A percentile compares a stretch with the other conserved stretches of the same genome.
phyloP scores from a whole-genome alignment of 805 yeast species.

The Ogataea salicorniae region DNA sequence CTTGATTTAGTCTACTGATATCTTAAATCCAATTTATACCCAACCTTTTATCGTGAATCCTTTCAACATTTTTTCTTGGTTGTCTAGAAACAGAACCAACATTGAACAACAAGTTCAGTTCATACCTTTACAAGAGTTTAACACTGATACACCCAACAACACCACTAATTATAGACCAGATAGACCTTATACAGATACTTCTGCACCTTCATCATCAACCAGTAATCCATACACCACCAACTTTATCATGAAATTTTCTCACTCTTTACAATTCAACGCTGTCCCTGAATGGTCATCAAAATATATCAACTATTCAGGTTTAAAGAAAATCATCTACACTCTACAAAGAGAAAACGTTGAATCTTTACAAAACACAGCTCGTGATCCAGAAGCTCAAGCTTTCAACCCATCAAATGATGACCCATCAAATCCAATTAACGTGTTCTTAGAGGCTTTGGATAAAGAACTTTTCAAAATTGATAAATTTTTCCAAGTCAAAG shows the following conservation, averaged over 20 bases:
- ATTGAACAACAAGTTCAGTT: constrained; percentile 3
- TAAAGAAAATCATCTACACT: constrained; percentile 72
- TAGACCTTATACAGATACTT: neutral
- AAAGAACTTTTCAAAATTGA: constrained; percentile 74
- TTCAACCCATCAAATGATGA: constrained; percentile 30
- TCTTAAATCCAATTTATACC: no score
- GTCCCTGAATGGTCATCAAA: constrained; percentile 50
- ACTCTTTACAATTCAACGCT: constrained; percentile 41
- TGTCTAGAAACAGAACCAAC: neutral
- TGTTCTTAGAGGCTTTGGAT: constrained; percentile 71
- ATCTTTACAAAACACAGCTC: constrained; percentile 19
- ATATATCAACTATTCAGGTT: constrained; percentile 40
- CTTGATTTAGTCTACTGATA: no score
- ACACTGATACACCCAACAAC: neutral
- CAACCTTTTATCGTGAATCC: neutral
- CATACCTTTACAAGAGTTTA: constrained; percentile 19
- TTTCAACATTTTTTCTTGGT: constrained; percentile 1
- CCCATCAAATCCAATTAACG: constrained; percentile 42
- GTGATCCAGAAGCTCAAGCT: constrained; percentile 24
- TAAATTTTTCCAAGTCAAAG: constrained; percentile 65
- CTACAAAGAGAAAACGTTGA: constrained; percentile 60
- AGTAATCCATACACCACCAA: neutral
- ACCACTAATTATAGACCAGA: neutral
- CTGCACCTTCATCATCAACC: neutral
- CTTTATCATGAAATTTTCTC: constrained; percentile 79